Conservation (phyloP, 148 eudicot species). For the Beta vulgaris region DNA sequence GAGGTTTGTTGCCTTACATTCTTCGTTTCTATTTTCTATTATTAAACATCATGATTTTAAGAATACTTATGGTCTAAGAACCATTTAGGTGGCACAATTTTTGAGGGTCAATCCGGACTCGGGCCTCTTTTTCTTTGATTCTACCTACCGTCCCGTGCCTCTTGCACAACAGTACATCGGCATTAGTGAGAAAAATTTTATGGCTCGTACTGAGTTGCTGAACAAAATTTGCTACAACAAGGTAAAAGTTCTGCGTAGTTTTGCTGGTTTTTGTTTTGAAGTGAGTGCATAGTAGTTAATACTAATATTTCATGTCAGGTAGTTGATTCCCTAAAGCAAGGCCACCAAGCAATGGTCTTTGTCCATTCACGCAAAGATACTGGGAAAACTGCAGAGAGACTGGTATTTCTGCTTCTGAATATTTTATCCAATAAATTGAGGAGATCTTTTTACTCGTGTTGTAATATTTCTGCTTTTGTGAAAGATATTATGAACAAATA, state of each 20-base stretch:
- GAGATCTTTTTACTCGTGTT: not conserved
- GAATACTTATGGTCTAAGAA: slow-evolving; percentile 16
- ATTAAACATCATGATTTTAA: not conserved
- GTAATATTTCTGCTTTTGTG: not conserved
- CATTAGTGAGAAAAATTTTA: slow-evolving; percentile 72
- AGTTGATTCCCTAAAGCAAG: slow-evolving; percentile 81
- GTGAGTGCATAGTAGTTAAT: not conserved
- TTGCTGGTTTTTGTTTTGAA: not conserved
- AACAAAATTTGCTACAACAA: slow-evolving; percentile 86
- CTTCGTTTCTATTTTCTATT: not conserved
- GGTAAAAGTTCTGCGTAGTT: slow-evolving; percentile 33
- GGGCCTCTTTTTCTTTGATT: slow-evolving; percentile 97
- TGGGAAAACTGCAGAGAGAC: slow-evolving; percentile 85
- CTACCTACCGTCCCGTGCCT: slow-evolving; percentile 98
- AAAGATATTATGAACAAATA: not conserved
- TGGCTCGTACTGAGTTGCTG: slow-evolving; percentile 74
- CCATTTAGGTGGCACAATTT: slow-evolving; percentile 81
- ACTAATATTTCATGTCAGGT: slow-evolving; percentile 42
- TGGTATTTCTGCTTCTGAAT: slow-evolving; percentile 49
- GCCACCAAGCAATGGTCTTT: slow-evolving; percentile 96
- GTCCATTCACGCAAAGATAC: slow-evolving; percentile 99
- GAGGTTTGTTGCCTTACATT: slow-evolving; percentile 50
- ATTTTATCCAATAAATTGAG: not conserved
- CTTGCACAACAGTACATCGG: slow-evolving; percentile 97
- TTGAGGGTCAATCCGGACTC: slow-evolving; percentile 88